Evolutionary conservation across 192 early-diverging fungal genomes (phyloP).

Genomic region (Fimicolochytrium jonesii): DNA sequence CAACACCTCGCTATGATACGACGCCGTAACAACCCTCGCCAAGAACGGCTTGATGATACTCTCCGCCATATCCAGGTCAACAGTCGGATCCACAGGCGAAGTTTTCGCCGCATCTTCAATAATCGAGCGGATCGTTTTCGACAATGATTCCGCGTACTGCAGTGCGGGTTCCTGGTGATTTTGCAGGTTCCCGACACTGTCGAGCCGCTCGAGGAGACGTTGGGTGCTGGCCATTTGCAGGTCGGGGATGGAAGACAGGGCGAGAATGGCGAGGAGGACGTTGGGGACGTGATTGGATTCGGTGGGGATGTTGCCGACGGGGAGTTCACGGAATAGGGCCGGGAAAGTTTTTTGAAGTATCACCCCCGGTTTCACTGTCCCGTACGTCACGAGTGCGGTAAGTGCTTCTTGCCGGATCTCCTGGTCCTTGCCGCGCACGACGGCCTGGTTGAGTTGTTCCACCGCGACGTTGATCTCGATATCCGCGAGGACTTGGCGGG

Average conservation of each 20-base stretch:
- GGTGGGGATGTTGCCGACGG: no score
- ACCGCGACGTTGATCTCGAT: slow-evolving; percentile 8
- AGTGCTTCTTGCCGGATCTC: slow-evolving; percentile 47
- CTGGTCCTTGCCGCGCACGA: slow-evolving; percentile 2
- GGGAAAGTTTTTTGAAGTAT: slow-evolving; percentile 53
- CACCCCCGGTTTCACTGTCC: slow-evolving; percentile 36
- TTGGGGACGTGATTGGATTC: not conserved
- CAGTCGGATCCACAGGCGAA: not conserved
- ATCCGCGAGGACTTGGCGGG: not conserved
- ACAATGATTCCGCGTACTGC: slow-evolving; percentile 46
- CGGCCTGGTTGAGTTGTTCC: slow-evolving; percentile 3
- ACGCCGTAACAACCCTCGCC: slow-evolving; percentile 6
- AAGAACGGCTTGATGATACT: not conserved
- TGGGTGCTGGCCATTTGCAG: not conserved
- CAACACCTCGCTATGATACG: not conserved
- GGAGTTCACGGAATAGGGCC: slow-evolving; percentile 50
- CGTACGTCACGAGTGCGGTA: slow-evolving; percentile 37
- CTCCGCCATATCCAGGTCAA: not conserved
- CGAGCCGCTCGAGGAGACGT: slow-evolving; percentile 37
- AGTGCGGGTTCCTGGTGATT: slow-evolving; percentile 19
- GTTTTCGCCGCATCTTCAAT: not conserved
- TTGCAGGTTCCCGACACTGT: slow-evolving; percentile 25
- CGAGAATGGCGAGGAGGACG: not conserved
- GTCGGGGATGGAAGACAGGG: not conserved
- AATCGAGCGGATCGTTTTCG: slow-evolving; percentile 33